A percentile compares a stretch with the other conserved stretches of the same genome.
phyloP scores from a whole-genome alignment of 805 yeast species.

The Candida anglica region DNA sequence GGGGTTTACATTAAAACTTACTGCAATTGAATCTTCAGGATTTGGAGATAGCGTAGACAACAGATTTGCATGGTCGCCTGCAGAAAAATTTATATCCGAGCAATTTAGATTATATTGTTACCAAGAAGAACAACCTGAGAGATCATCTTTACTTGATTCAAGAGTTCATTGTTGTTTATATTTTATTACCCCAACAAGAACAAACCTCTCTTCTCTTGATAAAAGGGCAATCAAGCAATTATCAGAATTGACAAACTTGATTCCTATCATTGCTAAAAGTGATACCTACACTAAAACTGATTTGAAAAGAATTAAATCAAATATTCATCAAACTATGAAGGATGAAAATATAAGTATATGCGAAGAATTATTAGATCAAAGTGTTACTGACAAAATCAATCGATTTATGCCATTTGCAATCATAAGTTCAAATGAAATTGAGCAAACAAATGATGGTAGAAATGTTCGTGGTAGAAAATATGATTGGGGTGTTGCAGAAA shows the following conservation, averaged over 20 bases:
- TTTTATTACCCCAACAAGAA: conserved; percentile 69
- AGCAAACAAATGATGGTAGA: conserved; percentile 25
- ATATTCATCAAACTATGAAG: conserved; percentile 19
- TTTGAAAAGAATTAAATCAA: conserved; percentile 18
- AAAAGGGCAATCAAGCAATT: conserved; percentile 32
- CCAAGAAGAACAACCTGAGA: conserved; percentile 57
- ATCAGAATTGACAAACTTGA: conserved; percentile 29
- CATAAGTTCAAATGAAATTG: conserved; percentile 56
- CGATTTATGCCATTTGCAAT: conserved; percentile 63
- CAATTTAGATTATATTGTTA: conserved; percentile 63
- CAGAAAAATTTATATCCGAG: conserved; percentile 73
- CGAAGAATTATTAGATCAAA: conserved; percentile 25
- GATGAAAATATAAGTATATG: conserved; percentile 26
- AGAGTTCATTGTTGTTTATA: conserved; percentile 85
- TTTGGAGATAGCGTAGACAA: conserved; percentile 63
- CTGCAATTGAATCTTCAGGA: conserved; percentile 68
- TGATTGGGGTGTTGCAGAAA: conserved; percentile 84
- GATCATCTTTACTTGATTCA: conserved; percentile 43
- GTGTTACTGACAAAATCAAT: conserved; percentile 26
- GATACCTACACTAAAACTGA: conserved; percentile 30
- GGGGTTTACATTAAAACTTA: conserved; percentile 54
- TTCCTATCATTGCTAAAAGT: conserved; percentile 36
- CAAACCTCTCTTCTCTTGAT: conserved; percentile 38
- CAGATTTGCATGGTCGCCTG: conserved; percentile 30
- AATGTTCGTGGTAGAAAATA: conserved; percentile 71